Percentiles rank a stretch among this genome's conserved stretches.
These are phyloP conservation scores for Echeveria elegans DNA, from an alignment of 164 flowering plant genomes.

Conservation along the genomic window DNA sequence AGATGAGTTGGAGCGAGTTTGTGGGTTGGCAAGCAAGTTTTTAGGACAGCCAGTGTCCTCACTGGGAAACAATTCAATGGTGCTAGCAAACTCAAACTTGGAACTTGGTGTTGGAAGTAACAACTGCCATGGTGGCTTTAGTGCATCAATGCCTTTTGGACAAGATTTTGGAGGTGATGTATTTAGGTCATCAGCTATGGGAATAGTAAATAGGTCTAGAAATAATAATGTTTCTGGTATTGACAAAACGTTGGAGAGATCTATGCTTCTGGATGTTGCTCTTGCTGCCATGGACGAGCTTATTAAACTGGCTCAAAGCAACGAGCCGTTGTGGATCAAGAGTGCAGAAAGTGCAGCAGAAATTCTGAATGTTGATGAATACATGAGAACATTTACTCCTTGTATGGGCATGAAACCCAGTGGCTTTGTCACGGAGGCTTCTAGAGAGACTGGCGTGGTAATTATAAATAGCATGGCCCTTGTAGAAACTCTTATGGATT, in stretches of 20 bases:
- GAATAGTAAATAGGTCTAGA: conserved; percentile 23
- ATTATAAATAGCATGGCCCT: conserved; percentile 86
- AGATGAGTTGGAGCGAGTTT: conserved; percentile 86
- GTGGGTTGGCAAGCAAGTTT: conserved; percentile 81
- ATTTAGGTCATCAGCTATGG: conserved; percentile 24
- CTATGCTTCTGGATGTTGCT: conserved; percentile 81
- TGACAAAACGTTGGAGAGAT: conserved; percentile 58
- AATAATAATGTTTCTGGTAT: conserved; percentile 21
- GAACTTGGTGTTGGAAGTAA: conserved; percentile 80
- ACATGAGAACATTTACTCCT: conserved; percentile 48
- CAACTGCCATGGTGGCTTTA: conserved; percentile 37
- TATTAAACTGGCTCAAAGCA: conserved; percentile 71
- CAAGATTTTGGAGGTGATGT: conserved; percentile 48
- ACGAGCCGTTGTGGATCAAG: conserved; percentile 76
- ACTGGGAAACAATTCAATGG: conserved; percentile 25
- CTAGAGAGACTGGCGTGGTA: conserved; percentile 72
- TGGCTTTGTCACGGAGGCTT: conserved; percentile 74
- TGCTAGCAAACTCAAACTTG: conserved; percentile 54
- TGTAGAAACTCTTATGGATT: conserved; percentile 87
- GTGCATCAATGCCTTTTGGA: conserved; percentile 20
- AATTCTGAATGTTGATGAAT: conserved; percentile 62
- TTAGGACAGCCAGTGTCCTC: conserved; percentile 67
- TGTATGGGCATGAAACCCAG: conserved; percentile 72
- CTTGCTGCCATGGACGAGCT: conserved; percentile 90
- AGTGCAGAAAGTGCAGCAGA: conserved; percentile 58